Base-by-base conservation (phyloP, 2,329 filamentous ascomycete species). In the Thermothelomyces thermophilus region DNA sequence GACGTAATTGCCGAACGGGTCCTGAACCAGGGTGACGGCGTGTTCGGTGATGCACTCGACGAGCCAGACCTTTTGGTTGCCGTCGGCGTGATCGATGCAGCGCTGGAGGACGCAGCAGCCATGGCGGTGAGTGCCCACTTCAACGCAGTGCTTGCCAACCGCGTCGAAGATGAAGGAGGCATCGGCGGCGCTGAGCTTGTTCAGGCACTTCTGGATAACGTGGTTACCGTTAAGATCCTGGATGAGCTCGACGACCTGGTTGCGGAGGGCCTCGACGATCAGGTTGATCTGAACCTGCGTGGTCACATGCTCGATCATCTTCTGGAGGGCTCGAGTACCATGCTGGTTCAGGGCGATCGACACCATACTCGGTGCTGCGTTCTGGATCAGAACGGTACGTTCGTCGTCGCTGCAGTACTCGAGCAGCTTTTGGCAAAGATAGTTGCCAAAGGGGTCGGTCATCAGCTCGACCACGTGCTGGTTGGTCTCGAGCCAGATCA, bases 391-490 rank as follows among this genome's bases (percentile, higher is more conserved):
- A 37, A 84, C 82, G 47, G 91, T 97, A 58, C 93, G 89, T 73
- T 98, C 91, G 46, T 95, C 88, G 63, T 97, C 87, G 65, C 88
- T 94, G 71, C 89, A 91, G 68, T 85, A 95, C 71, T 98, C 93
- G 28, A 98, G 80, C 55, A 98, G 76, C 78, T 97, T 98, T 75
- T 98, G 93, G 75, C 91, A 97, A 59, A 98, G 83, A 70, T 98
- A 98, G 75, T 98, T 98, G 67, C 93, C 93, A 68, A 98, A 98
- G 9, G 93, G 91, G 70, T 98, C 91, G 53, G 90, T 96, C 93
- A 98, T 98, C 58, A 98, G 77, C 73, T 98, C 93, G 56, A 95
- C 84, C 60, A 98, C 90, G 67, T 97, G 90, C 64, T 86, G 79
- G 65, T 91, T 89, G 46, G 90, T 95, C 74, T 98, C 93, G 26